phyloP scores from a whole-genome alignment of 2,329 filamentous ascomycete genomes.

The Raffaelea albimanens region DNA sequence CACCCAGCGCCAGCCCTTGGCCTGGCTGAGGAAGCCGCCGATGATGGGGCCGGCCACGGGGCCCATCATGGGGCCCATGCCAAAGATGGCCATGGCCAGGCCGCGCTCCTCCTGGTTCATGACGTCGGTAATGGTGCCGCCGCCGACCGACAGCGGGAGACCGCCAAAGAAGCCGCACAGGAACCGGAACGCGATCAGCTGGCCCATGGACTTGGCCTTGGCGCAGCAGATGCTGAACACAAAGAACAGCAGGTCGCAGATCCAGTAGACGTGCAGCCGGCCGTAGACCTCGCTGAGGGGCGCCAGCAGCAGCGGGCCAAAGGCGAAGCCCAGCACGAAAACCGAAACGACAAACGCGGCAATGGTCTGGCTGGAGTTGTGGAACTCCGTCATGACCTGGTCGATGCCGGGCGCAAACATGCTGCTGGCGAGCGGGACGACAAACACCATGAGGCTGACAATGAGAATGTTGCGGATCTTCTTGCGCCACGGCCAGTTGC shows the following conservation, averaged over 20 bases:
- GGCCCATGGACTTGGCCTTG: conserved; percentile 35
- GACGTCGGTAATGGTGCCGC: conserved; percentile 58
- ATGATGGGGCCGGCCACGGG: conserved; percentile 36
- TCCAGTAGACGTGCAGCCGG: conserved; percentile 35
- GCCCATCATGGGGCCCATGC: conserved; percentile 34
- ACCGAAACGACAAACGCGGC: conserved; percentile 14
- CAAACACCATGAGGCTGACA: not conserved
- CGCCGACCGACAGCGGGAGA: conserved; percentile 54
- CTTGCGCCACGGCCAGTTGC: conserved; percentile 3
- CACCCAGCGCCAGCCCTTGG: conserved; percentile 38
- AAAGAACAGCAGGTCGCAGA: conserved; percentile 30
- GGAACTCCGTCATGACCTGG: conserved; percentile 12
- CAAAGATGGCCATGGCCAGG: conserved; percentile 42
- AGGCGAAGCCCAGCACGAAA: conserved; percentile 23
- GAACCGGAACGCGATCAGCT: conserved; percentile 50
- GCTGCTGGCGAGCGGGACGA: conserved; percentile 13
- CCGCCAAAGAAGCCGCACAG: conserved; percentile 53
- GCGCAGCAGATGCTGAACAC: conserved; percentile 32
- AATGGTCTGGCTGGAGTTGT: conserved; percentile 10
- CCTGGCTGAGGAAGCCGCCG: conserved; percentile 31
- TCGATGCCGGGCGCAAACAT: conserved; percentile 20
- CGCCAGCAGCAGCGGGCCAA: conserved; percentile 48
- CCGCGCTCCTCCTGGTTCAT: conserved; percentile 47
- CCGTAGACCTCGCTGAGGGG: conserved; percentile 53
- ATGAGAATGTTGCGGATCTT: conserved; percentile 1